Conservation (phyloP, 1,284 basidiomycete genomes). For the Caloboletus inedulis region DNA sequence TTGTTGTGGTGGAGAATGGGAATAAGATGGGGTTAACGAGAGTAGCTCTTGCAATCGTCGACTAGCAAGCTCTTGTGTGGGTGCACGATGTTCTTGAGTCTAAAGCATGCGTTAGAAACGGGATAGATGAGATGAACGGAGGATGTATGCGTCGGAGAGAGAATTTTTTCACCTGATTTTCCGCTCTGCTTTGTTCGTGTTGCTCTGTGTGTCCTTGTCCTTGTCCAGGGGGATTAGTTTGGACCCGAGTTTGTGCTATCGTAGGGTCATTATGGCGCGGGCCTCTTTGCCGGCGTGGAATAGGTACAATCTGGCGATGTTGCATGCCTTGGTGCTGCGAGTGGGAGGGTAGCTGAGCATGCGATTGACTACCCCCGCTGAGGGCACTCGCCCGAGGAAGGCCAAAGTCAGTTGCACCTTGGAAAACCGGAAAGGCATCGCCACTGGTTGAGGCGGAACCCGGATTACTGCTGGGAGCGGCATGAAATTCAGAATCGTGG, state of each 20-base stretch:
- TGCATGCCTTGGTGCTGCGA: slow-evolving; percentile 5
- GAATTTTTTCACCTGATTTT: slow-evolving; percentile 6
- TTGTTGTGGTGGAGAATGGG: background rate
- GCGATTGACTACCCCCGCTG: background rate
- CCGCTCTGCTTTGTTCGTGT: slow-evolving; percentile 1
- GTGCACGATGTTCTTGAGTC: slow-evolving; percentile 2
- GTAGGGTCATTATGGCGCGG: background rate
- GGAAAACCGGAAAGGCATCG: slow-evolving; percentile 1
- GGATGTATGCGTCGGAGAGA: background rate
- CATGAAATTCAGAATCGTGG: background rate
- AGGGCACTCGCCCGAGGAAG: background rate
- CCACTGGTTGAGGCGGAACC: background rate
- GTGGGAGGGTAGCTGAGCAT: background rate
- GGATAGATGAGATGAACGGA: too few relatives aligned
- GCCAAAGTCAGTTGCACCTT: background rate
- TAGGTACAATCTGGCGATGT: slow-evolving; percentile 12
- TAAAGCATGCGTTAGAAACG: background rate
- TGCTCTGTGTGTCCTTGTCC: background rate
- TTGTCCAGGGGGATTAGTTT: background rate
- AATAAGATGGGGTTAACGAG: slow-evolving; percentile 9
- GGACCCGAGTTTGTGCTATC: background rate
- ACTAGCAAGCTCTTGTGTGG: slow-evolving; percentile 11
- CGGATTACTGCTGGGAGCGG: background rate
- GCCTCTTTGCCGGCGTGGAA: slow-evolving; percentile 13
- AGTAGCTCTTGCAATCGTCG: slow-evolving; percentile 30